Evolutionary conservation across 345 rosid species (phyloP).

Genomic region (Adansonia digitata): DNA sequence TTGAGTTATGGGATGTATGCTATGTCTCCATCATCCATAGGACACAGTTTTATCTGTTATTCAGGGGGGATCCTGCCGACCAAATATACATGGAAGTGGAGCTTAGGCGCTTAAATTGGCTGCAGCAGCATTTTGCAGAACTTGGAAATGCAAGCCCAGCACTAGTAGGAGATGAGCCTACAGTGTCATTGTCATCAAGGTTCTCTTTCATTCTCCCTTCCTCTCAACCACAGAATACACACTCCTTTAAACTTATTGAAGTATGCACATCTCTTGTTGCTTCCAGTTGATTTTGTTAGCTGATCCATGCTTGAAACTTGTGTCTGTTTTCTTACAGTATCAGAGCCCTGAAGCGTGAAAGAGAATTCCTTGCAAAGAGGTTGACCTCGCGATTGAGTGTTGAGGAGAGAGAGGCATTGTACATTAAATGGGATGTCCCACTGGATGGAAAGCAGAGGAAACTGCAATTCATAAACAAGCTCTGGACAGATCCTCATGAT

Average conservation of each 20-base stretch:
- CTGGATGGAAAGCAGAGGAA: constrained; percentile 95
- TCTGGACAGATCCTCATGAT: constrained; percentile 94
- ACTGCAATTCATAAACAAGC: constrained; percentile 84
- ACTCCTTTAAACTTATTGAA: background rate
- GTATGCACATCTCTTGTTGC: background rate
- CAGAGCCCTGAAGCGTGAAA: constrained; percentile 75
- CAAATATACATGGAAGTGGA: constrained; percentile 99
- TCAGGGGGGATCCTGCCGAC: constrained; percentile 93
- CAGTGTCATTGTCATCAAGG: constrained; percentile 80
- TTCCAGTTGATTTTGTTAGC: background rate
- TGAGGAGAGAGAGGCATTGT: constrained; percentile 82
- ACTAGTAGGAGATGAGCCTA: constrained; percentile 56
- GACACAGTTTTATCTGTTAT: constrained; percentile 89
- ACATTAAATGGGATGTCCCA: constrained; percentile 85
- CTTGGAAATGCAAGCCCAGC: constrained; percentile 89
- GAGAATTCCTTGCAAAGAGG: constrained; percentile 92
- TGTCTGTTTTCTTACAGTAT: constrained; percentile 40
- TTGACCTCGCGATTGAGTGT: constrained; percentile 52
- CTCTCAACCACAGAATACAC: too few relatives aligned
- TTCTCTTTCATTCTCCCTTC: too few relatives aligned
- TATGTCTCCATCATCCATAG: constrained; percentile 86
- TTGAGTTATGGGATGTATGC: constrained; percentile 40
- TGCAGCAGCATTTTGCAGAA: constrained; percentile 89
- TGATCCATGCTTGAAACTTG: background rate
- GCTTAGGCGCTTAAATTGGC: constrained; percentile 91